Conservation (phyloP, 805 yeast genomes). For the Wickerhamomyces tratensis region DNA sequence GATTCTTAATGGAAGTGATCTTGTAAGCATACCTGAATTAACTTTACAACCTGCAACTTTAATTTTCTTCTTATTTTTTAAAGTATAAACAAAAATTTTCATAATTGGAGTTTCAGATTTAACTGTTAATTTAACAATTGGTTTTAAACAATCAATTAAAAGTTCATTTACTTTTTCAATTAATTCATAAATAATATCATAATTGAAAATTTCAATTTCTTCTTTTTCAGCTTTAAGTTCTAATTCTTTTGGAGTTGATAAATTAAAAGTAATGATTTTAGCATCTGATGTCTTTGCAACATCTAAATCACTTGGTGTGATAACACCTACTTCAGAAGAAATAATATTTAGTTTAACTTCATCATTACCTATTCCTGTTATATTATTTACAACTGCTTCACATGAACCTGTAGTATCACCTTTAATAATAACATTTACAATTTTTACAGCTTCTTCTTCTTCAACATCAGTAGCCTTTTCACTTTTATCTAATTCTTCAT, state of each 20-base stretch:
- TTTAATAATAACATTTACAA: conserved; percentile 60
- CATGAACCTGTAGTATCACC: conserved; percentile 94
- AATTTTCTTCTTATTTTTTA: conserved; percentile 40
- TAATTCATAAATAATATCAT: conserved; percentile 78
- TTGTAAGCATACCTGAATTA: conserved; percentile 51
- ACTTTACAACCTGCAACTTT: conserved; percentile 88
- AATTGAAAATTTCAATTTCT: conserved; percentile 50
- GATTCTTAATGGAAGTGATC: conserved; percentile 50
- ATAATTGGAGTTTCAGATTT: conserved; percentile 60
- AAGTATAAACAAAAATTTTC: conserved; percentile 61
- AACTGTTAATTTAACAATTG: conserved; percentile 56
- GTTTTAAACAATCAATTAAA: conserved; percentile 50
- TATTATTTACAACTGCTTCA: conserved; percentile 83
- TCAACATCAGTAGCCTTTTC: conserved; percentile 21
- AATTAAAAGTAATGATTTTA: conserved; percentile 68
- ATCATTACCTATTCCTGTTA: conserved; percentile 76
- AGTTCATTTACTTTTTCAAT: conserved; percentile 73
- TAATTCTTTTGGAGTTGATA: conserved; percentile 53
- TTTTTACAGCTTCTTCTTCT: conserved; percentile 15
- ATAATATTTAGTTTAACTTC: conserved; percentile 68
- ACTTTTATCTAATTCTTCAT: conserved; percentile 8
- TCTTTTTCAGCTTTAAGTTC: conserved; percentile 44
- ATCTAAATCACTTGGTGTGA: conserved; percentile 56
- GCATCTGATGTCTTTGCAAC: conserved; percentile 67
- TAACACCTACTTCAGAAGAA: conserved; percentile 69